phyloP scores from a whole-genome alignment of 2,329 filamentous ascomycete genomes.

The Aspergillus sp. region DNA sequence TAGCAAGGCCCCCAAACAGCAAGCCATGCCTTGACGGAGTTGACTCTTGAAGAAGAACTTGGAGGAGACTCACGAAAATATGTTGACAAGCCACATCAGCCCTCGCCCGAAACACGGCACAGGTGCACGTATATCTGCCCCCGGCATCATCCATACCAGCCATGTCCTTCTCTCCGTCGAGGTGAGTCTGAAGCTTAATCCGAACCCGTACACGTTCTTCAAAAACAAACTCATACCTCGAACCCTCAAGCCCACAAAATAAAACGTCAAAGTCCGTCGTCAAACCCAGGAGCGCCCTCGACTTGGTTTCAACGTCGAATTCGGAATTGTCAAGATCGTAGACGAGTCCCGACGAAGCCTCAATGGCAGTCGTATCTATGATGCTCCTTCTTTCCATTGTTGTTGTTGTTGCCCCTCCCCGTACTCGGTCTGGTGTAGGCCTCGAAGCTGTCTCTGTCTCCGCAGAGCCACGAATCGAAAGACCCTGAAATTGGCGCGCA shows the following conservation, averaged over 20 bases:
- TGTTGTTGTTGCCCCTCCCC: slow-evolving; percentile 18
- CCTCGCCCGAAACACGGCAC: slow-evolving; percentile 31
- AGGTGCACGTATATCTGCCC: slow-evolving; percentile 34
- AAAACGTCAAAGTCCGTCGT: slow-evolving; percentile 35
- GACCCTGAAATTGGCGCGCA: slow-evolving; percentile 38
- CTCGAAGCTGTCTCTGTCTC: slow-evolving; percentile 28
- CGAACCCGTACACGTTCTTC: slow-evolving; percentile 36
- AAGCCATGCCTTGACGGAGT: background rate
- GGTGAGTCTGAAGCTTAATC: slow-evolving; percentile 18
- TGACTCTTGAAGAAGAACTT: background rate
- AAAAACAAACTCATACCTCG: slow-evolving; percentile 40
- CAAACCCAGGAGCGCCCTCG: slow-evolving; percentile 35
- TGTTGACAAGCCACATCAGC: slow-evolving; percentile 40
- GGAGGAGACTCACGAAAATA: slow-evolving; percentile 40
- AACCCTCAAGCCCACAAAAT: slow-evolving; percentile 27
- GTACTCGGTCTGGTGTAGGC: slow-evolving; percentile 19
- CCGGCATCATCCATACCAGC: background rate
- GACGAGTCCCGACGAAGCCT: slow-evolving; percentile 34
- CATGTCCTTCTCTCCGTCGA: background rate
- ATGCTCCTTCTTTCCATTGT: slow-evolving; percentile 1
- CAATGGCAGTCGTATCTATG: slow-evolving; percentile 23
- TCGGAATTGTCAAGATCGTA: slow-evolving; percentile 31
- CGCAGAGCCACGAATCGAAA: slow-evolving; percentile 41
- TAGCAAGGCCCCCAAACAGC: background rate
- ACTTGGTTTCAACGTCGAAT: slow-evolving; percentile 31